phyloP scores from a whole-genome alignment of 2,329 filamentous ascomycete genomes.

The Diaporthe citriasiana region DNA sequence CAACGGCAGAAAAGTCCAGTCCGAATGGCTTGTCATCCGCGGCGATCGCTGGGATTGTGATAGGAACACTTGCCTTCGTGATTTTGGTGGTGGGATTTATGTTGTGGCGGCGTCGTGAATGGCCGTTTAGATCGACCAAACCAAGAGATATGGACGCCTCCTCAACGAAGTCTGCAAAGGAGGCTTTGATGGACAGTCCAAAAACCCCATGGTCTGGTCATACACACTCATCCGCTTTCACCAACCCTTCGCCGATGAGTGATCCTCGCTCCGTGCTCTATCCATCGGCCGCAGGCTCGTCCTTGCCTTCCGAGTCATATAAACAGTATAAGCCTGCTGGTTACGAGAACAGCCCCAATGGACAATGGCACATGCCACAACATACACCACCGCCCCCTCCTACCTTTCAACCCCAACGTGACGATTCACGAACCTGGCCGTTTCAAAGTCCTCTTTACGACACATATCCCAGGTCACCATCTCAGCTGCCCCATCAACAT shows the following conservation, averaged over 20 bases:
- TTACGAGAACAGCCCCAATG: not conserved
- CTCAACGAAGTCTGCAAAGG: not conserved
- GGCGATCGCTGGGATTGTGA: constrained; percentile 42
- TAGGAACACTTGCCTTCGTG: constrained; percentile 27
- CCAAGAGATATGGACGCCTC: not conserved
- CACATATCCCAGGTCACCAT: not conserved
- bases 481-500: not conserved
- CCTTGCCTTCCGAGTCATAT: not conserved
- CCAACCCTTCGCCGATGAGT: not conserved
- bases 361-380: not conserved
- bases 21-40: constrained; percentile 37
- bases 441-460: not conserved
- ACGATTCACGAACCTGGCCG: not conserved
- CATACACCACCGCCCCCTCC: not conserved
- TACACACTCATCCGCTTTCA: not conserved
- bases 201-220: not conserved
- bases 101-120: constrained; percentile 23
- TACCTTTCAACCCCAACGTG: not conserved
- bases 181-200: not conserved
- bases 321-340: not conserved
- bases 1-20: not conserved
- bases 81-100: constrained; percentile 18
- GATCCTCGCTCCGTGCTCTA: not conserved
- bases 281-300: not conserved
- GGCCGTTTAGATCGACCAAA: not conserved